These are phyloP conservation scores for Prinsepia uniflora DNA, from an alignment of 306 rosid species.

Conservation along the genomic window DNA sequence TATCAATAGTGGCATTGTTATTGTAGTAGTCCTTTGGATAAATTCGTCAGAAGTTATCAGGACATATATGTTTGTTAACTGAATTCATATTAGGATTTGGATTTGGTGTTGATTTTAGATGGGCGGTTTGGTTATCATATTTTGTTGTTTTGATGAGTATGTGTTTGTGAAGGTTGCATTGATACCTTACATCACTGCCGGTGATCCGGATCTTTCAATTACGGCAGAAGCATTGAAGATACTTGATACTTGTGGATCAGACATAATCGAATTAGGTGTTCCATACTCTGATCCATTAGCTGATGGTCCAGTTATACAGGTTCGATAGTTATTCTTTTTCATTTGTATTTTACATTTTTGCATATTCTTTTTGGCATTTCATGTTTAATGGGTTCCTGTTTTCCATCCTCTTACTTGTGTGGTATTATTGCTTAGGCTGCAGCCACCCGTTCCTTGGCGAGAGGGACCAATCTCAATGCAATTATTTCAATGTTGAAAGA, in stretches of 20 bases:
- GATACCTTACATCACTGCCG: constrained; percentile 86
- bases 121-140: background rate
- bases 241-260: constrained; percentile 79
- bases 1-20: no score
- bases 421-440: constrained; percentile 69
- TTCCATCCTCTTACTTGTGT: constrained; percentile 22
- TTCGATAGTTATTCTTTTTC: constrained; percentile 13
- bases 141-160: constrained; percentile 25
- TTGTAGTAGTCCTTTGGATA: background rate
- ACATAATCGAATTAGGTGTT: constrained; percentile 89
- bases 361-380: background rate
- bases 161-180: constrained; percentile 66
- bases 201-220: constrained; percentile 91
- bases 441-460: constrained; percentile 80
- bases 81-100: background rate
- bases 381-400: background rate
- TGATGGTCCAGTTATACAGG: constrained; percentile 99
- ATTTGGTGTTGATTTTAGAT: background rate
- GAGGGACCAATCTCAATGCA: constrained; percentile 65
- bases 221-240: constrained; percentile 89
- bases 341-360: background rate
- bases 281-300: constrained; percentile 97
- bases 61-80: background rate
- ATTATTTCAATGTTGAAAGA: constrained; percentile 79
- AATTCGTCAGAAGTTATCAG: background rate